Conservation (phyloP, 208 protist species). For the Phytomonas sp. region DNA sequence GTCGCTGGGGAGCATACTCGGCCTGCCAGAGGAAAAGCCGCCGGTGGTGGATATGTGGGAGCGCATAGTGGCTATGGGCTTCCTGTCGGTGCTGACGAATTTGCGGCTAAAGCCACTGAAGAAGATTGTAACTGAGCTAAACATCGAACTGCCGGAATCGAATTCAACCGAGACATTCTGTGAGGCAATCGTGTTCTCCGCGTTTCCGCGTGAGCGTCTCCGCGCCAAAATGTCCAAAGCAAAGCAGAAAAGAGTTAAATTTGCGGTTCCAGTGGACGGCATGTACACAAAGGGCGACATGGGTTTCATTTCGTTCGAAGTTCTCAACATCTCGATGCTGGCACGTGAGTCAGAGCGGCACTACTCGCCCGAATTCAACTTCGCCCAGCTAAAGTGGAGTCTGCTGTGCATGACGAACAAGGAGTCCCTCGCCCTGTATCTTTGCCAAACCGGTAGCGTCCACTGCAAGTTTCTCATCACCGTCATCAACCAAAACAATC, state of each 20-base stretch:
- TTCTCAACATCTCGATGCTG: slow-evolving; percentile 84
- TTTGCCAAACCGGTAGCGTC: slow-evolving; percentile 85
- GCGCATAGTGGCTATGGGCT: slow-evolving; percentile 87
- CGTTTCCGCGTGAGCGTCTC: slow-evolving; percentile 77
- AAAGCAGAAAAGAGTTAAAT: slow-evolving; percentile 80
- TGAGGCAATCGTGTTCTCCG: slow-evolving; percentile 80
- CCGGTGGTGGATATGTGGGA: slow-evolving; percentile 86
- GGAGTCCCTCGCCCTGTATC: slow-evolving; percentile 81
- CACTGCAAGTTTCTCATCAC: slow-evolving; percentile 91
- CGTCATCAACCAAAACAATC: slow-evolving; percentile 76
- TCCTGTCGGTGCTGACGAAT: slow-evolving; percentile 82
- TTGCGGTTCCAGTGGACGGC: slow-evolving; percentile 55
- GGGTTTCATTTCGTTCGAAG: slow-evolving; percentile 86
- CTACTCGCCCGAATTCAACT: slow-evolving; percentile 88
- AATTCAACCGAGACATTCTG: slow-evolving; percentile 88
- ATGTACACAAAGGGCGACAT: slow-evolving; percentile 82
- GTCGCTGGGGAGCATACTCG: slow-evolving; percentile 61
- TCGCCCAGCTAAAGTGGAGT: slow-evolving; percentile 79
- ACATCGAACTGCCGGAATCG: slow-evolving; percentile 56
- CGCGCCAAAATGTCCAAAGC: slow-evolving; percentile 61
- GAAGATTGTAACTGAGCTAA: slow-evolving; percentile 76
- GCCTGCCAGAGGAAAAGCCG: slow-evolving; percentile 66
- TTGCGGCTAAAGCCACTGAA: slow-evolving; percentile 83
- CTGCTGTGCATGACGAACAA: slow-evolving; percentile 89
- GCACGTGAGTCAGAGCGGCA: slow-evolving; percentile 79